phyloP scores from a whole-genome alignment of 176 grass and related monocot genomes.

The Musa schizocarpa region DNA sequence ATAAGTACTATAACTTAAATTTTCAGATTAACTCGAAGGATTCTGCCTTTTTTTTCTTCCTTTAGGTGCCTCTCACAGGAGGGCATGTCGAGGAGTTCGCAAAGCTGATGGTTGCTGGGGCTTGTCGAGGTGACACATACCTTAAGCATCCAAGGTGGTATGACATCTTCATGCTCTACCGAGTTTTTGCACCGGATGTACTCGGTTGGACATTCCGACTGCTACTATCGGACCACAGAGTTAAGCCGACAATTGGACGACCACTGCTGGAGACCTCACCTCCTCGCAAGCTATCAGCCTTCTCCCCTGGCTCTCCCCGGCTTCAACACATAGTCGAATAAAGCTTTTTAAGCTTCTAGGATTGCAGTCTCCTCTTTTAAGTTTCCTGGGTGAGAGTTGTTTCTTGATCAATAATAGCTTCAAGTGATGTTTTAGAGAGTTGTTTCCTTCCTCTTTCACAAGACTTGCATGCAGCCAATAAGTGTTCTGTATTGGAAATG shows the following conservation, averaged over 20 bases:
- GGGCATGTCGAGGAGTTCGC: constrained; percentile 44
- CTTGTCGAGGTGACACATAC: constrained; percentile 63
- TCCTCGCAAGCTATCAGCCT: constrained; percentile 1
- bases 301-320: background rate
- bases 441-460: too few relatives aligned
- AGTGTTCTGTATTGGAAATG: too few relatives aligned
- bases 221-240: constrained; percentile 31
- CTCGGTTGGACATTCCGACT: constrained; percentile 74
- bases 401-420: too few relatives aligned
- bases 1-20: too few relatives aligned
- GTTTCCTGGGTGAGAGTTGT: background rate
- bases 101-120: constrained; percentile 53
- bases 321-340: background rate
- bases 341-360: background rate
- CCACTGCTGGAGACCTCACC: constrained; percentile 14
- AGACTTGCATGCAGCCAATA: too few relatives aligned
- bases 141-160: constrained; percentile 60
- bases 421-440: too few relatives aligned
- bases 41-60: background rate
- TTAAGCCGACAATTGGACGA: constrained; percentile 6
- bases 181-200: constrained; percentile 62
- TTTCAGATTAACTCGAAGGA: too few relatives aligned
- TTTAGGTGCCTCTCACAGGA: constrained; percentile 24
- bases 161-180: constrained; percentile 76
- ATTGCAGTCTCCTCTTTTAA: background rate